Conservation (phyloP, 768 basidiomycete genomes). For the Ephemerocybe angulata region DNA sequence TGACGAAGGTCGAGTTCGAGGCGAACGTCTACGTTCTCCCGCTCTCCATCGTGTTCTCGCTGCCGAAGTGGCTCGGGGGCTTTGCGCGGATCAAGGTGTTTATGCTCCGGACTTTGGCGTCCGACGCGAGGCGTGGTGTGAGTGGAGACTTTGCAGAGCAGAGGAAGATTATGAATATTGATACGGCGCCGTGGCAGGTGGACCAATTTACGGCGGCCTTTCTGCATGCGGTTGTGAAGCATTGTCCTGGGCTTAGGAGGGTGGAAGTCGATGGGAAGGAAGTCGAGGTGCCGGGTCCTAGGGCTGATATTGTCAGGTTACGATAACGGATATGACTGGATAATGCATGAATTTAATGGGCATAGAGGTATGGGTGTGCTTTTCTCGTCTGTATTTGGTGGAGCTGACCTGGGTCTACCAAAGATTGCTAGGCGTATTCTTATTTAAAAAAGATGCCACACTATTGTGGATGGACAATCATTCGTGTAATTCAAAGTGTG, state of each 20-base stretch:
- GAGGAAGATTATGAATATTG: neutral
- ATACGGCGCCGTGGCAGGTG: neutral
- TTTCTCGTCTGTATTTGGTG: no score
- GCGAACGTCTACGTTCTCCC: slow-evolving; percentile 21
- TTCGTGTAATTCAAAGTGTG: no score
- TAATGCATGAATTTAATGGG: no score
- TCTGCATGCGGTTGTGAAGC: neutral
- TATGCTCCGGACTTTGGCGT: slow-evolving; percentile 10
- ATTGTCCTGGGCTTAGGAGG: neutral
- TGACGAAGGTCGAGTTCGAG: slow-evolving; percentile 19
- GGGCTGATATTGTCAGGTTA: no score
- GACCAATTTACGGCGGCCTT: neutral
- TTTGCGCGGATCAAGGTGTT: slow-evolving; percentile 17
- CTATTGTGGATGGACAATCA: no score
- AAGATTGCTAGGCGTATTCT: no score
- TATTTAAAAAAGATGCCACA: no score
- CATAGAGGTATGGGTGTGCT: no score
- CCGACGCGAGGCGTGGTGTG: neutral
- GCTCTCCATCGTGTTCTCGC: slow-evolving; percentile 9
- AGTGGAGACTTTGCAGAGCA: neutral
- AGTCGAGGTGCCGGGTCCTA: neutral
- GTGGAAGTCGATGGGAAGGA: slow-evolving; percentile 1
- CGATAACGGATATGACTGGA: no score
- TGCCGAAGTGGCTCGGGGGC: slow-evolving; percentile 19
- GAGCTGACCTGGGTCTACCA: no score